These are phyloP conservation scores for Ogataea naganishii DNA, from an alignment of 805 yeast species.

Conservation along the genomic window DNA sequence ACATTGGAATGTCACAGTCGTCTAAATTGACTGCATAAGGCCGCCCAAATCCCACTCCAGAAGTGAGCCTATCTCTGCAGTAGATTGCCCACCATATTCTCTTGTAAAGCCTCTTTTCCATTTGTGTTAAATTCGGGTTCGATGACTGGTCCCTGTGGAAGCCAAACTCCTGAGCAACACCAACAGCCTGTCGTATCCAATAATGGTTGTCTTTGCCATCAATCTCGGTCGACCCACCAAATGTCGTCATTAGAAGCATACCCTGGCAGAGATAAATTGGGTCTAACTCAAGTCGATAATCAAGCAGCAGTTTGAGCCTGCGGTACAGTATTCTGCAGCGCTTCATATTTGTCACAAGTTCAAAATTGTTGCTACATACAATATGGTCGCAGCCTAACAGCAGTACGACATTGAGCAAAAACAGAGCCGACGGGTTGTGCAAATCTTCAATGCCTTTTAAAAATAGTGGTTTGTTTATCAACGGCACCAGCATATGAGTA, in stretches of 20 bases:
- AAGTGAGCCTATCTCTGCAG: constrained; percentile 54
- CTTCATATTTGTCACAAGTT: constrained; percentile 32
- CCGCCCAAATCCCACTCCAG: constrained; percentile 62
- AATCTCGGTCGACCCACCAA: constrained; percentile 69
- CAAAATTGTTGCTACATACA: constrained; percentile 42
- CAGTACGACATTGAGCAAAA: constrained; percentile 57
- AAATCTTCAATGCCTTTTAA: constrained; percentile 47
- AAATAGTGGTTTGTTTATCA: constrained; percentile 54
- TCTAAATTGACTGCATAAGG: constrained; percentile 61
- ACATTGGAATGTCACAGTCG: constrained; percentile 72
- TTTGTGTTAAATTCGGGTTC: constrained; percentile 4
- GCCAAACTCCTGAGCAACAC: constrained; percentile 70
- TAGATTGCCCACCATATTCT: constrained; percentile 75
- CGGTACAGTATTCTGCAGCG: constrained; percentile 53
- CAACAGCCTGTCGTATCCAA: constrained; percentile 63
- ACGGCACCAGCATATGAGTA: constrained; percentile 63
- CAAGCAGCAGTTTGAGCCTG: constrained; percentile 69
- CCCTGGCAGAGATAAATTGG: constrained; percentile 56
- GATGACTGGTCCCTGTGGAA: constrained; percentile 42
- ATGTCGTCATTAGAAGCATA: constrained; percentile 51
- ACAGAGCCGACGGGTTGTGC: constrained; percentile 49
- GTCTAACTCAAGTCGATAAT: constrained; percentile 59
- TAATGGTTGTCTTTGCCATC: constrained; percentile 57
- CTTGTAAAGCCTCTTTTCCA: constrained; percentile 39
- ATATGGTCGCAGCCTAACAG: constrained; percentile 63